Base-by-base conservation (phyloP, 2,329 filamentous ascomycete species). In the Fusarium pseudocircinatum region DNA sequence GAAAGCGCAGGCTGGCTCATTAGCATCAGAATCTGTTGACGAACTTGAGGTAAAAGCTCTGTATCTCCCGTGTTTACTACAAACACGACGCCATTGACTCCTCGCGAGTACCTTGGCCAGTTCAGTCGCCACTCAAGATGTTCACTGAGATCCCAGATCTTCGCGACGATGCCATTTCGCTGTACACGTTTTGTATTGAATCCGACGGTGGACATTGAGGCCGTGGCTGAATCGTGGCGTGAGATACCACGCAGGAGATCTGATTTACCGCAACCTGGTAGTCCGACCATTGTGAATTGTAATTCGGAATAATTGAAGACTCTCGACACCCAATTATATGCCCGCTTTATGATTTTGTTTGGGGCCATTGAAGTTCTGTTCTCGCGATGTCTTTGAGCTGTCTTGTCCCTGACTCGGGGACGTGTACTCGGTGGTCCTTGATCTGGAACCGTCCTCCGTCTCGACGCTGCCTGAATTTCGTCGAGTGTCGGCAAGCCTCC, bases 361-460 rank as follows among this genome's bases (percentile, higher is more conserved):
- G 30, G 22, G 2, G 0, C 22, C 3, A 1, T 50, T 4, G 16
- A n/a, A 18, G 22, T 7, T 24, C 4, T 24, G 22, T 4, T 34
- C n/a, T 24, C 47, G 15, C 4, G 30, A 11, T 24, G 14, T 24
- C 7, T 32, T 20, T 24, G 47, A 13, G 30, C 28, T 2, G 30
- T 5, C 4, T n/a, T 0, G 26, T 24, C 20, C 22, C 10, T 6
- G 15, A n/a, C 15, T n/a, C 22, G 9, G 3, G 22, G 7, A n/a
- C 14, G 10, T 13, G 30, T 18, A 0, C 26, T 24, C 14, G 14
- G 22, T 7, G 5, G 10, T 7, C 16, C 28, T 13, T 28, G 14
- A 10, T 47, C 20, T n/a, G 20, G 22, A 30, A 30, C 18, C 9
- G 20, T 47, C 24, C 22, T 47, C 6, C 44, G 20, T 30, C 12